phyloP scores from a whole-genome alignment of 2,329 filamentous ascomycete genomes.

The Xylaria sp. region DNA sequence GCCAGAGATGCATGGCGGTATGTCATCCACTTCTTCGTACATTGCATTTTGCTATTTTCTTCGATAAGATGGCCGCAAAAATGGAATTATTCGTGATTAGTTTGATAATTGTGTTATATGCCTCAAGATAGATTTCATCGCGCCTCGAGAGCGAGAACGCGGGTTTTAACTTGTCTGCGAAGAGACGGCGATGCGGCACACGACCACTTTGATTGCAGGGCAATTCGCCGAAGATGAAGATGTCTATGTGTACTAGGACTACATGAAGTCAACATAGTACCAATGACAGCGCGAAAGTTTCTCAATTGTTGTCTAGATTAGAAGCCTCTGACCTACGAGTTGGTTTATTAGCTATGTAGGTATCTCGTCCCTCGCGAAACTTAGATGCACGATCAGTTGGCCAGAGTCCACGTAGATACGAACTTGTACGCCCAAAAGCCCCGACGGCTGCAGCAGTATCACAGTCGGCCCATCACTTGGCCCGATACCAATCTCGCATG shows the following conservation, averaged over 20 bases:
- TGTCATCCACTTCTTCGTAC: not conserved
- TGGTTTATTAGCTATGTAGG: not conserved
- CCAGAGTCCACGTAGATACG: not conserved
- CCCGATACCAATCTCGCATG: not conserved
- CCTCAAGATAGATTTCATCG: not conserved
- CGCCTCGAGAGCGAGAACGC: too few species aligned
- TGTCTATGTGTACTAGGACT: not conserved
- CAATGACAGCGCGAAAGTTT: not conserved
- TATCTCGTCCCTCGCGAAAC: not conserved
- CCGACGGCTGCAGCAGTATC: not conserved
- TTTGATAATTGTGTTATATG: not conserved
- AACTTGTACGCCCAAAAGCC: not conserved
- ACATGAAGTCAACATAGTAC: not conserved
- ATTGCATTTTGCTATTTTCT: not conserved
- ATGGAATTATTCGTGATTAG: not conserved
- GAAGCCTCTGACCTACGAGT: not conserved
- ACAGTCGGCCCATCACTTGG: not conserved
- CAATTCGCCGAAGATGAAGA: not conserved
- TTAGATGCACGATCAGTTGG: not conserved
- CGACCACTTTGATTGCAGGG: not conserved
- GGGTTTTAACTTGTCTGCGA: not conserved
- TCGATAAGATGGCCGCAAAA: not conserved
- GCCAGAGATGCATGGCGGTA: not conserved
- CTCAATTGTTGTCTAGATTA: not conserved
- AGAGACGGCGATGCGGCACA: not conserved